Base-by-base conservation (phyloP, 1,284 basidiomycete genomes). In the Cutaneotrichosporon arboriforme region DNA sequence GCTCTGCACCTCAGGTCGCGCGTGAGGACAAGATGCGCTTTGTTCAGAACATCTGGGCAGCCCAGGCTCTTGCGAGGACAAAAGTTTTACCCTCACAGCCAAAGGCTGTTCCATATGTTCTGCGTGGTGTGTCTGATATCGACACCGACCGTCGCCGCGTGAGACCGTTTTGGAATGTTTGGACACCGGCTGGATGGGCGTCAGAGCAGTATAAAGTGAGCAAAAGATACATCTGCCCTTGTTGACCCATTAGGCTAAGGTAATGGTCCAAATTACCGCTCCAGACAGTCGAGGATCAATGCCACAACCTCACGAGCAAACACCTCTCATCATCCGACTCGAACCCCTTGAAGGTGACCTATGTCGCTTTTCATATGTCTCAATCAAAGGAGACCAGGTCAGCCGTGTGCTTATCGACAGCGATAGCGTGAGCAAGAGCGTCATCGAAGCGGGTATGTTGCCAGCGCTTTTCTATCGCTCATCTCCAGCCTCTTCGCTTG, bases 271-370 rank as follows among this genome's bases (percentile, higher is more conserved):
- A 59, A 82, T 93, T 51, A 88, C 91, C 68, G 81, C 83, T 17
- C 67, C 81, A 13, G 86, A 86, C 1, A 18, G n/a, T 10, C n/a
- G 33, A n/a, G 4, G 15, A 1, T 41, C 49, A 7, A 8, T 50
- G 4, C 40, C 41, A 33, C 22, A 36, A 15, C n/a, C 41, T 8
- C n/a, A 15, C 21, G 51, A 45, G 31, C 15, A 31, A 12, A 45
- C 43, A 0, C 84, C 84, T 57, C 84, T 88, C 15, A 77, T 87
- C 23, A 60, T 73, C 39, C 60, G 65, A 8, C 76, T 90, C 3
- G 86, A 89, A 58, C 87, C 88, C 1, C 81, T 92, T 77, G 81
- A 84, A 5, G 90, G 89, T 8, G 86, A 85, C 39, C 77, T 91
- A 33, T 88, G 84, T 31, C 35, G 33, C 34, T 26, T 51, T 14